Conservation (phyloP, 371 early-diverging fungal genomes). For the Haplosporangium sp. region DNA sequence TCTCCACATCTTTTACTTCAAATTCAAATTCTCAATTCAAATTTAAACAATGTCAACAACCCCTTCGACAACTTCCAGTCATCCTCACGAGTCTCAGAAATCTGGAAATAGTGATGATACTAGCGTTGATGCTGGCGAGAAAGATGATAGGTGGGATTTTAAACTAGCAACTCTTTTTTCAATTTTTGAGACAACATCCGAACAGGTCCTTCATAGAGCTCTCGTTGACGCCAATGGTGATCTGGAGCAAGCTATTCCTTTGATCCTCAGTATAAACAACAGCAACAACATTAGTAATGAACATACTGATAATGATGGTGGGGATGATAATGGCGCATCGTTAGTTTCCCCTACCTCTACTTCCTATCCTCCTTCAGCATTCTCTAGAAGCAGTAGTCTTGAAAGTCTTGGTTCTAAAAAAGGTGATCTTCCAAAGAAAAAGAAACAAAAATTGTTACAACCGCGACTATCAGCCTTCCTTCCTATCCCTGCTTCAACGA, state of each 20-base stretch:
- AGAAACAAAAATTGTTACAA: slow-evolving; percentile 40
- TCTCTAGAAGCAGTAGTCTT: neutral
- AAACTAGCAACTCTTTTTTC: slow-evolving; percentile 50
- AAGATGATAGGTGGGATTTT: slow-evolving; percentile 30
- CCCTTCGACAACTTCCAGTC: too few species aligned
- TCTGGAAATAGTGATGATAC: too few species aligned
- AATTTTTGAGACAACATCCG: slow-evolving; percentile 44
- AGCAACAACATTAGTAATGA: neutral
- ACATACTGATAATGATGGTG: neutral
- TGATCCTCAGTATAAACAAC: slow-evolving; percentile 30
- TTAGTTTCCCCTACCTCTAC: neutral
- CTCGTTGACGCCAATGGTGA: slow-evolving; percentile 29
- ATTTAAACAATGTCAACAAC: neutral
- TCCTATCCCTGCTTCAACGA: neutral
- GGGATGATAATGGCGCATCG: neutral
- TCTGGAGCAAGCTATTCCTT: slow-evolving; percentile 44
- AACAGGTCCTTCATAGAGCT: slow-evolving; percentile 22
- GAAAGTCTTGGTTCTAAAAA: neutral
- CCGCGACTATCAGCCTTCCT: slow-evolving; percentile 41
- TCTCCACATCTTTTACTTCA: neutral
- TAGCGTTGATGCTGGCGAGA: neutral
- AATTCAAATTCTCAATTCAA: neutral
- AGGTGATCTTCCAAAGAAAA: slow-evolving; percentile 9
- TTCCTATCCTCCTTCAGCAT: neutral
- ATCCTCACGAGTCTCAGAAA: too few species aligned